Conservation (phyloP, 1,284 basidiomycete genomes). For the Ustanciosporium gigantosporum region DNA sequence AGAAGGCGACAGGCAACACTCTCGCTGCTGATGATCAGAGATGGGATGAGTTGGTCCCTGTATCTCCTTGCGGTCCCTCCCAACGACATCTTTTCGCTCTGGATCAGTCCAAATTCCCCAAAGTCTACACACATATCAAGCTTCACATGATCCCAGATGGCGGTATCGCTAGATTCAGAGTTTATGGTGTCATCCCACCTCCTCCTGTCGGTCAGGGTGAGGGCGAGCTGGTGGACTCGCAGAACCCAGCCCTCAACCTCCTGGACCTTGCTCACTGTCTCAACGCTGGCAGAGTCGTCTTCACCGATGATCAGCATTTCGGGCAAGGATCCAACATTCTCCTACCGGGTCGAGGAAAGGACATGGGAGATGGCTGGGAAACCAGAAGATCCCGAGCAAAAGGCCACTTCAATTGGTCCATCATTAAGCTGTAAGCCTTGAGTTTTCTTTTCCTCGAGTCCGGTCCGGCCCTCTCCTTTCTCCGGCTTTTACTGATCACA, state of each 20-base stretch:
- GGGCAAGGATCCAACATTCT: slow-evolving; percentile 88
- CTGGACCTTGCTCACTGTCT: slow-evolving; percentile 89
- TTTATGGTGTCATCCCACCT: slow-evolving; percentile 53
- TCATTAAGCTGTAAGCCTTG: slow-evolving; percentile 85
- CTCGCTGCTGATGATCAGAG: slow-evolving; percentile 53
- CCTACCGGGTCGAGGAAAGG: slow-evolving; percentile 80
- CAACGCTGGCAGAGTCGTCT: slow-evolving; percentile 80
- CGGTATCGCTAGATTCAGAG: slow-evolving; percentile 67
- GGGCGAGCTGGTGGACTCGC: slow-evolving; percentile 46
- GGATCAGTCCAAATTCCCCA: slow-evolving; percentile 45
- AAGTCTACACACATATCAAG: slow-evolving; percentile 78
- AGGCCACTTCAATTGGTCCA: slow-evolving; percentile 85
- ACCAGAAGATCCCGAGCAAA: slow-evolving; percentile 81
- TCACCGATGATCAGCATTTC: slow-evolving; percentile 83
- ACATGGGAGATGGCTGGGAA: slow-evolving; percentile 99
- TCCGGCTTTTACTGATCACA: neutral
- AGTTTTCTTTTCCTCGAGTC: neutral
- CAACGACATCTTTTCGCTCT: slow-evolving; percentile 84
- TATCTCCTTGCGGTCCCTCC: slow-evolving; percentile 69
- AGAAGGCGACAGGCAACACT: slow-evolving; percentile 21
- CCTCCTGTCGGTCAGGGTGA: slow-evolving; percentile 60
- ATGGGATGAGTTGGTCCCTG: slow-evolving; percentile 49
- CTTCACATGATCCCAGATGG: slow-evolving; percentile 96
- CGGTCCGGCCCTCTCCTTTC: neutral
- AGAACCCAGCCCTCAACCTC: slow-evolving; percentile 60